Conservation (phyloP, 768 basidiomycete genomes). For the Macrolepiota albuminosa region DNA sequence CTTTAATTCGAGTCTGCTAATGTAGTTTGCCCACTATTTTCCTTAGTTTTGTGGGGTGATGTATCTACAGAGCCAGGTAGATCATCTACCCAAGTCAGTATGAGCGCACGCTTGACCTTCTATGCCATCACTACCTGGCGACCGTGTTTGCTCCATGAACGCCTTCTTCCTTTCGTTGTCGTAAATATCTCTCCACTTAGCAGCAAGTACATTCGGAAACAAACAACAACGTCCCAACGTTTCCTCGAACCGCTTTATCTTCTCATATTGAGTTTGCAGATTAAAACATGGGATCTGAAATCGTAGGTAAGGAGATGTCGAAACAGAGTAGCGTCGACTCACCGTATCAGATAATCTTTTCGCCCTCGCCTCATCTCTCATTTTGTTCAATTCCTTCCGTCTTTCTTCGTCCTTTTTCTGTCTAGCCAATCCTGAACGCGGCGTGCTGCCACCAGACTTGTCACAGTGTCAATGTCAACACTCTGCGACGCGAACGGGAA, state of each 20-base stretch:
- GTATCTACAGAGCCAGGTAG: background rate
- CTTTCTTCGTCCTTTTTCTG: conserved; percentile 62
- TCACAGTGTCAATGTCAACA: background rate
- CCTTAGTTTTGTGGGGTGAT: too few species aligned
- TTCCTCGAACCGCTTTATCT: conserved; percentile 61
- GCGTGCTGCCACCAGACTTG: conserved; percentile 39
- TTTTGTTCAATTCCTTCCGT: conserved; percentile 58
- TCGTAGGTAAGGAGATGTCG: background rate
- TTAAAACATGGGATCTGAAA: conserved; percentile 47
- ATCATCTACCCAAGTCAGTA: background rate
- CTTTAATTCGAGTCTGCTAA: background rate
- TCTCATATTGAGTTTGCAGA: conserved; percentile 55
- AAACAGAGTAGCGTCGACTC: conserved; percentile 16
- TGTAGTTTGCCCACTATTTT: background rate
- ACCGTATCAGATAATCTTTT: conserved; percentile 55
- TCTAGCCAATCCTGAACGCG: conserved; percentile 40
- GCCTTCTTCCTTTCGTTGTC: conserved; percentile 24
- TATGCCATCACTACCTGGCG: conserved; percentile 26
- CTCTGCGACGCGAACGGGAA: background rate
- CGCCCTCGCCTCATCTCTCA: conserved; percentile 65
- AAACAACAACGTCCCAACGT: conserved; percentile 26
- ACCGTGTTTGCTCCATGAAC: conserved; percentile 26
- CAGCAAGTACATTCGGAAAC: conserved; percentile 58
- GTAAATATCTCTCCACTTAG: conserved; percentile 51
- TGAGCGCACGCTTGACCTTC: conserved; percentile 31